Evolutionary conservation across 345 rosid genomes (phyloP).

Genomic region (Dipteronia dyeriana): DNA sequence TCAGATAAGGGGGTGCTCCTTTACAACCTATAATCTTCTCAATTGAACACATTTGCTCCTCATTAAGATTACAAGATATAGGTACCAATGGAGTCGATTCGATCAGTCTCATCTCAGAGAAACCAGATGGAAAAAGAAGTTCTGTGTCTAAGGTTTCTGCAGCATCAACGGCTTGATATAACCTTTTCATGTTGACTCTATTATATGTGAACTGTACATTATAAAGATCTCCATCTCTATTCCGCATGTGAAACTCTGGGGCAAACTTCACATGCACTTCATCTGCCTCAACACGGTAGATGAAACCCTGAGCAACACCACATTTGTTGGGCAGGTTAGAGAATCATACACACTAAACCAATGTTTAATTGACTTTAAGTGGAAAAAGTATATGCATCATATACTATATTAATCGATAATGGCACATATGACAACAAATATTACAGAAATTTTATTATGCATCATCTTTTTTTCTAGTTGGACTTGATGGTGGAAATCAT

Average conservation of each 20-base stretch:
- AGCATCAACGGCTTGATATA: conserved; percentile 74
- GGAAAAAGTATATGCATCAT: not conserved
- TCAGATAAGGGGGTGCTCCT: conserved; percentile 86
- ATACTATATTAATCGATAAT: not conserved
- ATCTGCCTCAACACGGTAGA: conserved; percentile 87
- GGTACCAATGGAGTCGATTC: conserved; percentile 54
- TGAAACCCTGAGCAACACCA: conserved; percentile 56
- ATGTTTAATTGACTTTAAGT: not conserved
- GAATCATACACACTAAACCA: not conserved
- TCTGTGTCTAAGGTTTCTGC: conserved; percentile 47
- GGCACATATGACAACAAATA: not conserved
- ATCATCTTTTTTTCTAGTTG: not conserved
- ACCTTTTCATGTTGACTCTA: conserved; percentile 66
- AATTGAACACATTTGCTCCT: conserved; percentile 72
- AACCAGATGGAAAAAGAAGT: conserved; percentile 64
- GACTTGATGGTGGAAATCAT: not conserved
- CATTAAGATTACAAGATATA: conserved; percentile 57
- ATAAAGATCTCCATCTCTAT: conserved; percentile 53
- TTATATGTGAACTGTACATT: conserved; percentile 74
- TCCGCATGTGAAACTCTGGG: conserved; percentile 48
- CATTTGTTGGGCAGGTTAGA: conserved; percentile 2
- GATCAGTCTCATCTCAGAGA: conserved; percentile 47
- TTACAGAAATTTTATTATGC: not conserved
- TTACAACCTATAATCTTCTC: conserved; percentile 80
- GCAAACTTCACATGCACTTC: conserved; percentile 72